These are phyloP conservation scores for Aspergillus tamarii DNA, from an alignment of 2,329 filamentous ascomycete species.

Conservation along the genomic window DNA sequence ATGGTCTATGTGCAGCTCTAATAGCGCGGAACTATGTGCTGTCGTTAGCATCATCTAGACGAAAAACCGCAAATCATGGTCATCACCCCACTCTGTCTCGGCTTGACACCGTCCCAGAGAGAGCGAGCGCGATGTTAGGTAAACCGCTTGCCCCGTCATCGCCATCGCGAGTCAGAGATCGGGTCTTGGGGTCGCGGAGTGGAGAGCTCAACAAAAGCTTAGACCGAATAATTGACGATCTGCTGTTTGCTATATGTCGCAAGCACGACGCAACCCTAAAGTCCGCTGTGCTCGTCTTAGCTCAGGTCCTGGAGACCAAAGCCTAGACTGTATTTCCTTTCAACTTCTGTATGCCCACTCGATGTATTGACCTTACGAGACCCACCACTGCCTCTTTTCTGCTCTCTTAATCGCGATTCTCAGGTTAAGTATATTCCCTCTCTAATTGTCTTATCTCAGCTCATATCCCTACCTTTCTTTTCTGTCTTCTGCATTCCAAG, in stretches of 20 bases:
- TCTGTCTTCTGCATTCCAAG: conserved; percentile 1
- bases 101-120: conserved; percentile 37
- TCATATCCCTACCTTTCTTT: conserved; percentile 2
- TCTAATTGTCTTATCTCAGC: background rate
- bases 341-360: conserved; percentile 5
- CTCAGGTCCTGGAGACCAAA: conserved; percentile 42
- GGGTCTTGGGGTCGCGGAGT: conserved; percentile 33
- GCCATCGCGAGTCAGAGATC: conserved; percentile 32
- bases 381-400: conserved; percentile 8
- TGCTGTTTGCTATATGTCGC: conserved; percentile 41
- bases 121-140: conserved; percentile 37
- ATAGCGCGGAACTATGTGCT: conserved; percentile 43
- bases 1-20: conserved; percentile 40
- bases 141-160: conserved; percentile 33
- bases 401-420: background rate
- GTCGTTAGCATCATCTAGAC: conserved; percentile 32
- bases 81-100: conserved; percentile 25
- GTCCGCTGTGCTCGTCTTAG: conserved; percentile 41
- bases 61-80: conserved; percentile 24
- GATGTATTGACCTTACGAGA: conserved; percentile 1
- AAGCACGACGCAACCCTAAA: conserved; percentile 40
- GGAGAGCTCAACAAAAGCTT: conserved; percentile 35
- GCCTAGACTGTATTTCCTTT: conserved; percentile 16
- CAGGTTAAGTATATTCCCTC: conserved; percentile 1
- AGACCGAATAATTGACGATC: conserved; percentile 40